Base-by-base conservation (phyloP, 179 eudicot genomes). In the Patellifolia procumbens region DNA sequence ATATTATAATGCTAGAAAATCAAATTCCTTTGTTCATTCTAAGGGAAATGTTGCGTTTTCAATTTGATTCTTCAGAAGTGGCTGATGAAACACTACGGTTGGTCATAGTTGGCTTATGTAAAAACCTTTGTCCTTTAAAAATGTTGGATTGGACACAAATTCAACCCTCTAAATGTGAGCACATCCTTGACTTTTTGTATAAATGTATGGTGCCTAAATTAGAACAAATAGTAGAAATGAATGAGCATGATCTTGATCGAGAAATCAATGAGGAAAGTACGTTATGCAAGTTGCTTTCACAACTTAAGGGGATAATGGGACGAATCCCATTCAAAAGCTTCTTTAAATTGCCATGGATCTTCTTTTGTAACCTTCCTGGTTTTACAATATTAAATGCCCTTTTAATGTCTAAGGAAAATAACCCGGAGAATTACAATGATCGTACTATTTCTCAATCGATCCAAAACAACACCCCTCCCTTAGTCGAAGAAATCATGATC, bases 1-100 rank as follows among this genome's bases (percentile, higher is more conserved):
- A 91, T 42, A 73, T 89, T 16, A 69, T 89, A 22, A 87, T 89
- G 92, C 69, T 89, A 7, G 96, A 91, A 83, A 91, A 91, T 80
- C 96, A 91, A 79, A 81, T 87, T 43, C 96, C 96, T 0, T 11
- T 89, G 19, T 87, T 89, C 67, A 68, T 82, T 5, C 1, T 89
- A 24, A 83, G 81, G 31, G 83, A 86, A 73, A 71, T 84, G 22
- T 51, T 89, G 61, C 80, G 74, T 55, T 70, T 77, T 26, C 76
- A 49, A 49, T 52, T 60, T 4, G 45, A 72, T 16, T 80, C 86
- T 4, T 10, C 59, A 8, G 84, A 81, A 19, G 61, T 28, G 28
- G 78, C 81, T 17, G 86, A 78, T 24, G 29, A 62, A 22, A 48
- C 20, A 59, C 63, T 84, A 22, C n/a, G 19, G 20, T 34, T 34